phyloP scores from a whole-genome alignment of 2,329 filamentous ascomycete species.

The Penicillium freii region DNA sequence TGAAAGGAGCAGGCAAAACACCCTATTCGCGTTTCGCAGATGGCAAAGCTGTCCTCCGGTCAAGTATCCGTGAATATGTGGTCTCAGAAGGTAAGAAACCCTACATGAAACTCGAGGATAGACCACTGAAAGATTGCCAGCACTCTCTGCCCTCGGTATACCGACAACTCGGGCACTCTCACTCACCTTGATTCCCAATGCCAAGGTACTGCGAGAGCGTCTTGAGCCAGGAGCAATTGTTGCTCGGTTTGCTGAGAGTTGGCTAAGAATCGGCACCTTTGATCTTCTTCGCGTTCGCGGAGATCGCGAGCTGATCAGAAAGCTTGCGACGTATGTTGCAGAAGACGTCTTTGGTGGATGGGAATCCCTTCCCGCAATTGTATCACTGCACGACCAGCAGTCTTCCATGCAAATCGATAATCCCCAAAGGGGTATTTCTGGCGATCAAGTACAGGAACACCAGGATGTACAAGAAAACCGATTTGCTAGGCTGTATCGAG shows the following conservation, averaged over 20 bases:
- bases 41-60: conserved; percentile 87
- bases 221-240: conserved; percentile 91
- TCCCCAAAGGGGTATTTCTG: conserved; percentile 54
- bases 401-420: conserved; percentile 39
- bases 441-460: conserved; percentile 64
- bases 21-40: conserved; percentile 97
- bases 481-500: conserved; percentile 81
- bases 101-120: not conserved
- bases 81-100: conserved; percentile 70
- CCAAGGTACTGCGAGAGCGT: conserved; percentile 72
- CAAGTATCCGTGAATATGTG: conserved; percentile 90
- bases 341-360: conserved; percentile 87
- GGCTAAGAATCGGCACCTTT: conserved; percentile 93
- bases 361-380: conserved; percentile 69
- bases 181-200: conserved; percentile 71
- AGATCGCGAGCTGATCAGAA: conserved; percentile 70
- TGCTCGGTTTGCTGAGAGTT: conserved; percentile 82
- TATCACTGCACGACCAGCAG: conserved; percentile 46
- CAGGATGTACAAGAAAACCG: conserved; percentile 73
- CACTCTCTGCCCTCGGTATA: conserved; percentile 77
- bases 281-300: conserved; percentile 82
- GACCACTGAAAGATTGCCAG: conserved; percentile 24
- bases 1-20: conserved; percentile 90
- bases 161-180: conserved; percentile 84
- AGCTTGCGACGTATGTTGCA: conserved; percentile 76